Evolutionary conservation across 2,329 filamentous ascomycete genomes (phyloP), one percentile per base, ranked within the genome.

Genomic region (Sphaerostilbella broomeana): DNA sequence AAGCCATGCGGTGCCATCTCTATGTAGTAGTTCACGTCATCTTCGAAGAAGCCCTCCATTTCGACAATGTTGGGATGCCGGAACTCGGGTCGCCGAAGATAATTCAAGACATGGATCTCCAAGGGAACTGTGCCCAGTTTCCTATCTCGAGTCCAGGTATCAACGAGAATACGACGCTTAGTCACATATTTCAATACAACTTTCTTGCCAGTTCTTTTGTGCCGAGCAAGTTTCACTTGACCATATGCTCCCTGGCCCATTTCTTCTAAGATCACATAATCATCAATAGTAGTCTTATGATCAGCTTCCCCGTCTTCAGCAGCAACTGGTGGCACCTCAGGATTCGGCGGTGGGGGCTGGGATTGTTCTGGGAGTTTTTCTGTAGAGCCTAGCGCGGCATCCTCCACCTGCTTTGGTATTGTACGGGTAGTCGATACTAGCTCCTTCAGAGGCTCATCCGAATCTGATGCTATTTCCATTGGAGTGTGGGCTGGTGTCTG

Each of bases 231-330:
- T 61, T 98, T 98, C 43, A 98, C 92, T 63, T 98, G 90, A 2
- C 92, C 92, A 58, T 98, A 98, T 1, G 92, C 92, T 27, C 92
- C 92, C 64, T 95, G 88, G 4, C 92, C 92, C 90, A 98, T 97
- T 45, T 98, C 92, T 63, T 98, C 92, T 10, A 98, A 69, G 44
- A 98, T 90, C 28, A 81, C 73, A 59, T 95, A 98, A 58, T 95
- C 88, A 38, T 83, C 73, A 48, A 98, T 97, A 1, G 77, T 81
- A 62, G 92, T 92, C 65, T 94, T 95, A 50, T 69, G 57, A 18
- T 58, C 46, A 10, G 65, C 53, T 33, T 66, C 59, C 11, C 56
- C 51, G 7, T 54, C 57, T 51, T 68, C 45, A 47, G 65, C 51
- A 2, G 52, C 55, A 4, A 64, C 44, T 9, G 59, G 45, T 40